Conservation (phyloP, 2,329 filamentous ascomycete species). For the Aspergillus thermomutatus region DNA sequence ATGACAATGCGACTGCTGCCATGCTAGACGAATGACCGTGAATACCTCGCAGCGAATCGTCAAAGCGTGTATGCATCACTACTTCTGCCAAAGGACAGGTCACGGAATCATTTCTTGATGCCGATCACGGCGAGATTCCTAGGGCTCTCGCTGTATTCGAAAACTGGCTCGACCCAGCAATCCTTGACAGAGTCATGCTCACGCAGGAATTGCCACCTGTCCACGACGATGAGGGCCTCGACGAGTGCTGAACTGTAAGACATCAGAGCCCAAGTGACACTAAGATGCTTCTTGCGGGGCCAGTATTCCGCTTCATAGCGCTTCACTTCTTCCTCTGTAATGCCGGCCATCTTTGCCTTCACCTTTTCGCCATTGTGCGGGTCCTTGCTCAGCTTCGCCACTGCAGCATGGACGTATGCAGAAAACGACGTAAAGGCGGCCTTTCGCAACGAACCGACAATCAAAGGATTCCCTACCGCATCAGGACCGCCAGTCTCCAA, state of each 20-base stretch:
- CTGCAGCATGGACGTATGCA: slow-evolving; percentile 75
- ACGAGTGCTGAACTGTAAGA: slow-evolving; percentile 87
- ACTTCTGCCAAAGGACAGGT: background rate
- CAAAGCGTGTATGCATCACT: background rate
- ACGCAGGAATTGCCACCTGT: slow-evolving; percentile 81
- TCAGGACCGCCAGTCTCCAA: slow-evolving; percentile 14
- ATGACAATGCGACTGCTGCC: no score
- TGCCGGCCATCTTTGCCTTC: slow-evolving; percentile 59
- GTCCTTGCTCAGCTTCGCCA: slow-evolving; percentile 68
- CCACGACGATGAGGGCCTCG: slow-evolving; percentile 84
- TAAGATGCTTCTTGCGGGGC: slow-evolving; percentile 72
- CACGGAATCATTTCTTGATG: slow-evolving; percentile 60
- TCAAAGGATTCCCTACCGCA: slow-evolving; percentile 66
- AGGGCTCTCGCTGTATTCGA: slow-evolving; percentile 82
- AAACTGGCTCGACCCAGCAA: slow-evolving; percentile 90
- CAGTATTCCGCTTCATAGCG: slow-evolving; percentile 65
- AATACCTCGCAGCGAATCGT: background rate
- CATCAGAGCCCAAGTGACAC: slow-evolving; percentile 91
- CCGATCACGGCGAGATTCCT: slow-evolving; percentile 92
- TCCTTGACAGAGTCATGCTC: slow-evolving; percentile 73
- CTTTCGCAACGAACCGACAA: slow-evolving; percentile 82
- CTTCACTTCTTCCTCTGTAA: slow-evolving; percentile 73
- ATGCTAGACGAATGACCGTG: no score
- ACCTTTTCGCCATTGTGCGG: slow-evolving; percentile 61
- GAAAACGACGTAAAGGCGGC: slow-evolving; percentile 71